Percentiles rank a stretch among this genome's conserved stretches.
Evolutionary conservation across 495 filamentous ascomycete genomes (phyloP).

Genomic region (Penicillium flavigenum): DNA sequence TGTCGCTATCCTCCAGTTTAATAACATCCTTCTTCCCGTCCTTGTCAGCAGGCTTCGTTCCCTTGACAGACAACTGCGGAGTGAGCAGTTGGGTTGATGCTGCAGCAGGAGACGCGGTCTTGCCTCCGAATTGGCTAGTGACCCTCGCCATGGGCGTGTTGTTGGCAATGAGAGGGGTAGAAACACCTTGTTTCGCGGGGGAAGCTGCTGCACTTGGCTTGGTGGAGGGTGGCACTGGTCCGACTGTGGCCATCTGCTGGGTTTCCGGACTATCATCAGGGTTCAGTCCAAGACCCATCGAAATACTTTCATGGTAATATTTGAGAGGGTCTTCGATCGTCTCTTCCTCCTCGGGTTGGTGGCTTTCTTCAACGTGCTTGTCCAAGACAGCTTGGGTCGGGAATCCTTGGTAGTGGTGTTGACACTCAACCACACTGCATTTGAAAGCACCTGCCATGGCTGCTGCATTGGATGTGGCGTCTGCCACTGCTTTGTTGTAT

Average conservation of each 20-base stretch:
- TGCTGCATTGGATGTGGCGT: constrained; percentile 35
- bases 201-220: constrained; percentile 31
- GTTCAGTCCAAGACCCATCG: constrained; percentile 38
- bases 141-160: constrained; percentile 46
- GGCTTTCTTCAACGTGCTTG: constrained; percentile 48
- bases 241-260: constrained; percentile 21
- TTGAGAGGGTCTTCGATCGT: constrained; percentile 47
- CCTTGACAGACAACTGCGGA: constrained; percentile 34
- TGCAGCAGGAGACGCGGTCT: constrained; percentile 40
- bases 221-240: constrained; percentile 11
- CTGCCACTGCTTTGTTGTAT: constrained; percentile 36
- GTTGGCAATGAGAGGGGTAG: constrained; percentile 37
- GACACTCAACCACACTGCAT: constrained; percentile 48
- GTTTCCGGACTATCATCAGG: constrained; percentile 25
- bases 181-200: constrained; percentile 36
- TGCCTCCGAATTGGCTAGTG: constrained; percentile 39
- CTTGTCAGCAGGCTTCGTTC: constrained; percentile 31
- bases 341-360: constrained; percentile 44
- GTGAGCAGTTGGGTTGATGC: constrained; percentile 44
- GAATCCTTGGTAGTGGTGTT: constrained; percentile 47
- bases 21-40: constrained; percentile 33
- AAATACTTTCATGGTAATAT: constrained; percentile 48
- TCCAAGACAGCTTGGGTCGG: constrained; percentile 44
- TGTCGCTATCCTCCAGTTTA: constrained; percentile 20
- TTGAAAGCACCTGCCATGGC: constrained; percentile 37